A percentile compares a stretch with the other conserved stretches of the same genome.
These are phyloP conservation scores for Agaricales sp. DNA, from an alignment of 1,284 basidiomycete genomes.

Conservation along the genomic window DNA sequence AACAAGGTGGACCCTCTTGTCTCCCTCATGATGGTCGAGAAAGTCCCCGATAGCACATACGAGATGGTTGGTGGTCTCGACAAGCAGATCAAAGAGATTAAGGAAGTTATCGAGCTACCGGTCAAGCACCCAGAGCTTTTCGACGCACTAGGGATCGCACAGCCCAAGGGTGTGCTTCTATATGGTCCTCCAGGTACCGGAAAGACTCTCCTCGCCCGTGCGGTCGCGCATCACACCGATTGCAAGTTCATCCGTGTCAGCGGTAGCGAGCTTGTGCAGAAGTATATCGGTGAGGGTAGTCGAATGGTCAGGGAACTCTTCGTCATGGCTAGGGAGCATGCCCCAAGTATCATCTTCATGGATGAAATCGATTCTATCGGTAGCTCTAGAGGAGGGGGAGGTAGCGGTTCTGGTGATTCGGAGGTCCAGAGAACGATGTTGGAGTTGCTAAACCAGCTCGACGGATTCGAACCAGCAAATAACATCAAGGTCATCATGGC, in stretches of 20 bases:
- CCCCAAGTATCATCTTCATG: slow-evolving; percentile 99
- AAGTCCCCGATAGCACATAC: slow-evolving; percentile 97
- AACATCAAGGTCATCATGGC: slow-evolving; percentile 99
- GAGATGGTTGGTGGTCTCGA: slow-evolving; percentile 99
- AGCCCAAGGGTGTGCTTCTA: slow-evolving; percentile 93
- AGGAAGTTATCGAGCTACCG: slow-evolving; percentile 97
- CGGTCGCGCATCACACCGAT: slow-evolving; percentile 97
- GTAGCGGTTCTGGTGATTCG: slow-evolving; percentile 85
- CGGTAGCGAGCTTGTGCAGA: slow-evolving; percentile 94
- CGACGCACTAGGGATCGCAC: slow-evolving; percentile 93
- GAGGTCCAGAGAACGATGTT: slow-evolving; percentile 99
- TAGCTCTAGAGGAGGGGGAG: slow-evolving; percentile 84
- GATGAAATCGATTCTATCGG: slow-evolving; percentile 99
- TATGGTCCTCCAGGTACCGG: slow-evolving; percentile 98
- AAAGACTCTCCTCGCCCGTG: too few relatives aligned
- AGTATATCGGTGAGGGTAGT: slow-evolving; percentile 97
- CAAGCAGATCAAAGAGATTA: slow-evolving; percentile 99
- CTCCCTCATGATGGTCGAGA: slow-evolving; percentile 99
- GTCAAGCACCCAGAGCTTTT: slow-evolving; percentile 98
- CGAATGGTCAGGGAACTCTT: slow-evolving; percentile 97
- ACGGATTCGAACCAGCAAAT: slow-evolving; percentile 96
- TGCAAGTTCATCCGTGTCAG: slow-evolving; percentile 97
- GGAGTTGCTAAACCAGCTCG: slow-evolving; percentile 93
- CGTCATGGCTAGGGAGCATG: slow-evolving; percentile 98
- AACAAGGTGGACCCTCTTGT: slow-evolving; percentile 96